Base-by-base conservation (phyloP, 225 moss, liverwort and hornwort species). In the Polytrichum formosum region DNA sequence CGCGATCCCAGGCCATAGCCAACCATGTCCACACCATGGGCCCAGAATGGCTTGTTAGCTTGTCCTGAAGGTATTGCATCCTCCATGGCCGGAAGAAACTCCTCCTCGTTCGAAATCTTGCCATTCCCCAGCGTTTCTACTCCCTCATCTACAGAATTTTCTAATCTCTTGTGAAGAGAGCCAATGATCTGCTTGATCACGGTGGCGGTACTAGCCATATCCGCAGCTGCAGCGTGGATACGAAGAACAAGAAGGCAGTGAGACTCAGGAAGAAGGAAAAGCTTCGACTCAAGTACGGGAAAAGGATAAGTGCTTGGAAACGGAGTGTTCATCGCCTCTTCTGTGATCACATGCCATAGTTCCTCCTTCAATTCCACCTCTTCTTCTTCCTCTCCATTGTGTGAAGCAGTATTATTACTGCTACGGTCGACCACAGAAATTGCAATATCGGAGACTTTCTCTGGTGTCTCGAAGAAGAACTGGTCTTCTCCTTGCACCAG, bases 11-110 rank as follows among this genome's bases (percentile, higher is more conserved):
- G 72, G 64, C 93, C 90, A 72, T 93, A 93, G 54, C 93, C 90
- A 30, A 93, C 28, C 63, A 91, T 75, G 31, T 91, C 91, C 28
- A 73, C 58, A n/a, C 93, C 93, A 54, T 89, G 93, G 13, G 96
- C 87, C 96, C 96, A 96, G 68, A 96, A 96, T 0, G 93, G 88
- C 67, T 96, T 96, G 4, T 84, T 77, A 28, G 84, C 91, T 72
- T 91, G 75, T 21, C 90, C 96, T 4, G 79, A 79, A 64, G 96
- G 96, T 71, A 96, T 64, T 4, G 69, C 87, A 1, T 79, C 84
- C 64, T 96, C 96, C 13, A 93, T 67, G 1, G 93, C 80, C 55
- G 84, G 83, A 55, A 95, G 29, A 55, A 70, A 22, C 67, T 27
- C 71, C 59, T 76, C 74, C 7, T 55, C 73, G 16, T 46, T 46